phyloP scores from a whole-genome alignment of 2,329 filamentous ascomycete species.

The Nigrograna mackinnonii region DNA sequence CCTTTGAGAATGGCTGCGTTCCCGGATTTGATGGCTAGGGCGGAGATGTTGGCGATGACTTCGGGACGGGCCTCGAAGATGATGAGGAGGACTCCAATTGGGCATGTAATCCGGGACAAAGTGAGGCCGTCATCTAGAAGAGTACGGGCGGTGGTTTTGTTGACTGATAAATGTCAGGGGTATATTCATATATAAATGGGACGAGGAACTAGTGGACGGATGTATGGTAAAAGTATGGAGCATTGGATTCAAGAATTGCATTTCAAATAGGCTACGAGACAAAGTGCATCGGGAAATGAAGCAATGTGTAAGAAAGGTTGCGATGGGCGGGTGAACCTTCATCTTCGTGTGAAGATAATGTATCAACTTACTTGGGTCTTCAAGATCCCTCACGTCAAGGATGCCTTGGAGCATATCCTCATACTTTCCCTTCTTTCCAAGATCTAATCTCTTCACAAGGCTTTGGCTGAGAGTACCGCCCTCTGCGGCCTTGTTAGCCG shows the following conservation, averaged over 20 bases:
- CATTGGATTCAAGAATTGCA: too few relatives aligned
- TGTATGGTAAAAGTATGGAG: too few relatives aligned
- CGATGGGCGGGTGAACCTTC: too few relatives aligned
- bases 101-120: slow-evolving; percentile 87
- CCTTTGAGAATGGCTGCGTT: slow-evolving; percentile 97
- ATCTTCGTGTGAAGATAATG: too few relatives aligned
- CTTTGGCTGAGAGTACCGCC: slow-evolving; percentile 78
- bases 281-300: too few relatives aligned
- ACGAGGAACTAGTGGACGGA: too few relatives aligned
- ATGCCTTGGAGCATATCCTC: slow-evolving; percentile 98
- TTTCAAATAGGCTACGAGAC: too few relatives aligned
- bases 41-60: slow-evolving; percentile 97
- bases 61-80: slow-evolving; percentile 98
- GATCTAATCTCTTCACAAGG: slow-evolving; percentile 84
- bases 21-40: slow-evolving; percentile 93
- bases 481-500: slow-evolving; percentile 72
- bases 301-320: too few relatives aligned
- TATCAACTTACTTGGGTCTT: slow-evolving; percentile 78
- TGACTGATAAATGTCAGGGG: slow-evolving; percentile 64
- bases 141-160: slow-evolving; percentile 80
- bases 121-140: slow-evolving; percentile 83
- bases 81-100: slow-evolving; percentile 95
- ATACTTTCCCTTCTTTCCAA: slow-evolving; percentile 86
- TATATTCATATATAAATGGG: too few relatives aligned
- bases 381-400: slow-evolving; percentile 78